Conservation (phyloP, 371 early-diverging fungal genomes). For the Rhizopus microsporus region DNA sequence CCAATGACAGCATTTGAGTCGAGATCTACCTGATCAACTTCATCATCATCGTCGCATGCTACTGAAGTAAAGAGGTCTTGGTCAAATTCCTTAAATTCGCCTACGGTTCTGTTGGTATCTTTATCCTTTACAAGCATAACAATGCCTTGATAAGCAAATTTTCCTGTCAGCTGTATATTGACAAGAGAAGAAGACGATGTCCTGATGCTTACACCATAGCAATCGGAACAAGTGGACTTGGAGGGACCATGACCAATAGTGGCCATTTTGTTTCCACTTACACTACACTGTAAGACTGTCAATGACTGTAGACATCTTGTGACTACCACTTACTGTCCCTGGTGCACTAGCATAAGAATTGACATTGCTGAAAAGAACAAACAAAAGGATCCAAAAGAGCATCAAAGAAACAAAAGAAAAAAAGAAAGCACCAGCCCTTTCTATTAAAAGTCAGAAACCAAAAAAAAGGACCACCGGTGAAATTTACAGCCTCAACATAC, state of each 20-base stretch:
- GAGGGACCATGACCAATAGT: slow-evolving; percentile 52
- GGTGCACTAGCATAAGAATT: slow-evolving; percentile 41
- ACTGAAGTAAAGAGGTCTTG: slow-evolving; percentile 37
- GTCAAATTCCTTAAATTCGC: slow-evolving; percentile 40
- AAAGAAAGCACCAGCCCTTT: background rate
- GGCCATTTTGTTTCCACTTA: slow-evolving; percentile 34
- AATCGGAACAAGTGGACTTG: slow-evolving; percentile 37
- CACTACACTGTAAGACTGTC: slow-evolving; percentile 32
- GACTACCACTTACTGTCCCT: slow-evolving; percentile 39
- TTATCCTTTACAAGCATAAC: slow-evolving; percentile 41
- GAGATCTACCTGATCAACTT: slow-evolving; percentile 23
- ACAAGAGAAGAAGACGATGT: slow-evolving; percentile 20
- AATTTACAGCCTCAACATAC: no score
- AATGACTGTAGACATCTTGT: background rate
- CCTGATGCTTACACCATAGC: slow-evolving; percentile 33
- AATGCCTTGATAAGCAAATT: slow-evolving; percentile 41
- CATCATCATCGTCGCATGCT: slow-evolving; percentile 46
- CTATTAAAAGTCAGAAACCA: background rate
- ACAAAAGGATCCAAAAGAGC: background rate
- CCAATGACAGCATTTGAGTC: slow-evolving; percentile 36
- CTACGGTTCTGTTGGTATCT: slow-evolving; percentile 37
- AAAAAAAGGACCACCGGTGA: background rate
- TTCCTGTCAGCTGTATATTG: slow-evolving; percentile 29
- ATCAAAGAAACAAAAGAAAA: slow-evolving; percentile 1
- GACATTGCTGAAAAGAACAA: background rate